Conservation (phyloP, 371 early-diverging fungal species). For the Mucor saturninus region DNA sequence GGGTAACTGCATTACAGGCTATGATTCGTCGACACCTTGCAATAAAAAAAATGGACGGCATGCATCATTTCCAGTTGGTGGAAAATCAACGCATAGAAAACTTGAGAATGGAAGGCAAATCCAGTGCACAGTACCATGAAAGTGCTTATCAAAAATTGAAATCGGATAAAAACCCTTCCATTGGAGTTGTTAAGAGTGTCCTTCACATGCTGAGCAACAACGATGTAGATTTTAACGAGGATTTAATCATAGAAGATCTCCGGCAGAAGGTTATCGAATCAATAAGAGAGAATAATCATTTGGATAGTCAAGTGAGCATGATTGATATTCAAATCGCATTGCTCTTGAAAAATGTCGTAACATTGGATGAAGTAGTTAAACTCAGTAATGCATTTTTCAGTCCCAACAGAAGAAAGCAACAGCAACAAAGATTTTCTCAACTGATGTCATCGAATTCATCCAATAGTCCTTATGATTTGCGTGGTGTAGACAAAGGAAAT, state of each 20-base stretch:
- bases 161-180: constrained; percentile 77
- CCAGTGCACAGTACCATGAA: constrained; percentile 20
- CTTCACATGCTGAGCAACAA: constrained; percentile 91
- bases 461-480: constrained; percentile 55
- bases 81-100: background rate
- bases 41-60: constrained; percentile 8
- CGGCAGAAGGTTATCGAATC: constrained; percentile 85
- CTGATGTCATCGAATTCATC: constrained; percentile 26
- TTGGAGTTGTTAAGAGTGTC: constrained; percentile 86
- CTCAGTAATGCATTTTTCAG: constrained; percentile 53
- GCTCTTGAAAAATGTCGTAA: constrained; percentile 94
- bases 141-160: constrained; percentile 24
- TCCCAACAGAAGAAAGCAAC: constrained; percentile 53
- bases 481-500: constrained; percentile 85
- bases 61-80: constrained; percentile 9
- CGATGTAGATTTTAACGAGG: constrained; percentile 92
- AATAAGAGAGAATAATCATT: constrained; percentile 90
- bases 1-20: constrained; percentile 27
- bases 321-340: constrained; percentile 97
- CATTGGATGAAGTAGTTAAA: constrained; percentile 90
- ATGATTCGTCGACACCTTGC: constrained; percentile 19
- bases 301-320: constrained; percentile 84
- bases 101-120: constrained; percentile 13
- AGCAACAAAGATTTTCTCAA: constrained; percentile 56
- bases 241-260: constrained; percentile 85